phyloP scores from a whole-genome alignment of 768 basidiomycete species.

The Hypsizygus marmoreus region DNA sequence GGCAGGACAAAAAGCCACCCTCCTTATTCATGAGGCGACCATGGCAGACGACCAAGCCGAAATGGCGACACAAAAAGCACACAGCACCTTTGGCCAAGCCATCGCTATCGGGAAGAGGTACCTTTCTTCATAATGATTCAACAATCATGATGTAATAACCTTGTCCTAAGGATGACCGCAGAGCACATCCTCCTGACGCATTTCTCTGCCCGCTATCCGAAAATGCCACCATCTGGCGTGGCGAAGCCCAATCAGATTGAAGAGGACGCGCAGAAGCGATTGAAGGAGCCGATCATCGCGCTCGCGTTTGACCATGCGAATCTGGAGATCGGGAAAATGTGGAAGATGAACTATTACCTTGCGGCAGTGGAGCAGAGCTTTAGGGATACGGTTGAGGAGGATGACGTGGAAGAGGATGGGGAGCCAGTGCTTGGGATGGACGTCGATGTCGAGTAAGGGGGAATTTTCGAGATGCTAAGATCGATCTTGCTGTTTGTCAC shows the following conservation, averaged over 20 bases:
- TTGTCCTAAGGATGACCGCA: constrained; percentile 71
- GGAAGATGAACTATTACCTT: constrained; percentile 81
- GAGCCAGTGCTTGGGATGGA: constrained; percentile 15
- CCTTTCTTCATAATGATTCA: constrained; percentile 23
- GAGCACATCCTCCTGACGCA: constrained; percentile 88
- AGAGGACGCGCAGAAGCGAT: constrained; percentile 8
- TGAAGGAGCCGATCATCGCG: constrained; percentile 52
- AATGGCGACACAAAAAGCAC: constrained; percentile 74
- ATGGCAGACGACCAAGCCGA: constrained; percentile 84
- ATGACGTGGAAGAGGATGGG: constrained; percentile 31
- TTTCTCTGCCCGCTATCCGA: constrained; percentile 93
- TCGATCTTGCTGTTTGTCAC: too few relatives aligned
- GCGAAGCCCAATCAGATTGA: constrained; percentile 12
- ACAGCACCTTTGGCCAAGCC: constrained; percentile 91
- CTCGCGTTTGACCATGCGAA: constrained; percentile 83
- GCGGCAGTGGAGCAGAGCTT: constrained; percentile 69
- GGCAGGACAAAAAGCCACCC: constrained; percentile 66
- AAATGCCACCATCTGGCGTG: constrained; percentile 63
- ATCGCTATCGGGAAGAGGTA: constrained; percentile 74
- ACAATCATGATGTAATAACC: constrained; percentile 1
- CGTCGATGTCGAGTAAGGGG: constrained; percentile 22
- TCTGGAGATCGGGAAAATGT: constrained; percentile 75
- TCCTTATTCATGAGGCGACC: constrained; percentile 94
- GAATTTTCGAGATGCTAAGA: too few relatives aligned
- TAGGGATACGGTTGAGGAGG: constrained; percentile 53